These are phyloP conservation scores for Neofusicoccum kwambonambiense DNA, from an alignment of 2,329 filamentous ascomycete genomes.

Conservation along the genomic window DNA sequence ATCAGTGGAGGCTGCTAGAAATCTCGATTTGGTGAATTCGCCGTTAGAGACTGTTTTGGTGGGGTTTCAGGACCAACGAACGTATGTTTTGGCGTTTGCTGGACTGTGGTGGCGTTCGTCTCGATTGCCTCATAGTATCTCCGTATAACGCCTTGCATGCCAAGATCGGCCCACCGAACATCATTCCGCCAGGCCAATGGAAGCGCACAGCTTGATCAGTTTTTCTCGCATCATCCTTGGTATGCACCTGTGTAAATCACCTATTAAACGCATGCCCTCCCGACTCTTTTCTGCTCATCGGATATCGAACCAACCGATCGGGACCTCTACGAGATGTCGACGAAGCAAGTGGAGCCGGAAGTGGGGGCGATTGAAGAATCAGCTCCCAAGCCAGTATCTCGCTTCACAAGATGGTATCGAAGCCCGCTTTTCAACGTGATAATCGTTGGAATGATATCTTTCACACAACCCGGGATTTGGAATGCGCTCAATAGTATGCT, in stretches of 20 bases:
- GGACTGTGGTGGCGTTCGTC: neutral
- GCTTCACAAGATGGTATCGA: slow-evolving; percentile 32
- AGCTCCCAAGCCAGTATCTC: neutral
- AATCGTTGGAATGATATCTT: slow-evolving; percentile 46
- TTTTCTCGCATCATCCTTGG: neutral
- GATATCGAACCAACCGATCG: neutral
- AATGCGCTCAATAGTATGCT: slow-evolving; percentile 40
- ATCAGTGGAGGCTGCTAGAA: too few relatives aligned
- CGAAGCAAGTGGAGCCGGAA: slow-evolving; percentile 1
- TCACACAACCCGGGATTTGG: slow-evolving; percentile 51
- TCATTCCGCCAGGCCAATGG: neutral
- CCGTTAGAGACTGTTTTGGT: neutral
- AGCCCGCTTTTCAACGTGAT: slow-evolving; percentile 50
- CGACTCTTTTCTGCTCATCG: neutral
- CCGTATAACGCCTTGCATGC: neutral
- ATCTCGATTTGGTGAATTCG: too few relatives aligned
- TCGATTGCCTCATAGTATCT: neutral
- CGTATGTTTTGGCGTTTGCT: too few relatives aligned
- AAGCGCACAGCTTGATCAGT: neutral
- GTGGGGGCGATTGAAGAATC: neutral
- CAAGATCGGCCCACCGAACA: neutral
- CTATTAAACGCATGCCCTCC: neutral
- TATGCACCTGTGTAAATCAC: neutral
- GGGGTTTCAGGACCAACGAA: neutral
- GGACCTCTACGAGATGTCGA: neutral